Percentiles rank a stretch among this genome's conserved stretches.
Evolutionary conservation across 2,329 filamentous ascomycete genomes (phyloP).

Genomic region (Cercospora beticola): DNA sequence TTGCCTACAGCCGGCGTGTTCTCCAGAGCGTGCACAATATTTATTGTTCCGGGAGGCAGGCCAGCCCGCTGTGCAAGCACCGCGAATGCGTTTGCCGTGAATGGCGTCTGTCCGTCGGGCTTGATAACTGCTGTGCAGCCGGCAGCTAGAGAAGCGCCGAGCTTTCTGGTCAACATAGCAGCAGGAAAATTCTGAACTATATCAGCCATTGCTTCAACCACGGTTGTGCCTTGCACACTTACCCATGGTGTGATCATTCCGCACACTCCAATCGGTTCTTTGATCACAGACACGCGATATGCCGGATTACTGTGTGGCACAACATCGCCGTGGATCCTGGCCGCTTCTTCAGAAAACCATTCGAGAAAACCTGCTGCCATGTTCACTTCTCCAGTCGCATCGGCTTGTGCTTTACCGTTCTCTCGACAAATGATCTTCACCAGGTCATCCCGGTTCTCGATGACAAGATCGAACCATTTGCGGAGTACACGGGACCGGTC

Average conservation of each 20-base stretch:
- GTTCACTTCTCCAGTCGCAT: constrained; percentile 35
- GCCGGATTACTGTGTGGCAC: constrained; percentile 25
- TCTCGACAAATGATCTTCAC: constrained; percentile 35
- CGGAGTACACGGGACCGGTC: constrained; percentile 31
- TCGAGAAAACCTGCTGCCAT: constrained; percentile 36
- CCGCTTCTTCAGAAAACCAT: constrained; percentile 37
- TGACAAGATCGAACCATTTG: constrained; percentile 34
- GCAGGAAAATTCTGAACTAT: constrained; percentile 30
- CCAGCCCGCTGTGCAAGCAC: constrained; percentile 34
- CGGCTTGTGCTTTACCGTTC: constrained; percentile 36
- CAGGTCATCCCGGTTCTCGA: constrained; percentile 35
- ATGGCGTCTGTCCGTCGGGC: constrained; percentile 36
- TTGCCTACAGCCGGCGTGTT: constrained; percentile 27
- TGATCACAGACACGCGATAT: constrained; percentile 31
- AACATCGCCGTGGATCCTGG: constrained; percentile 29
- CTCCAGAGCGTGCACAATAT: constrained; percentile 29
- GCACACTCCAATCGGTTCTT: constrained; percentile 34
- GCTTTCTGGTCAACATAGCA: constrained; percentile 43
- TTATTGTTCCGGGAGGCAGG: constrained; percentile 31
- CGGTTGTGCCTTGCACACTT: not conserved
- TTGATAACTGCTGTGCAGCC: constrained; percentile 38
- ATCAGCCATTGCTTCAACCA: not conserved
- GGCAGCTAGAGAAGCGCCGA: constrained; percentile 37
- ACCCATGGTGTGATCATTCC: constrained; percentile 33
- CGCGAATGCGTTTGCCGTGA: constrained; percentile 32